Percentiles rank a stretch among this genome's conserved stretches.
Conservation (phyloP, 768 basidiomycete species). For the Russula sp. region DNA sequence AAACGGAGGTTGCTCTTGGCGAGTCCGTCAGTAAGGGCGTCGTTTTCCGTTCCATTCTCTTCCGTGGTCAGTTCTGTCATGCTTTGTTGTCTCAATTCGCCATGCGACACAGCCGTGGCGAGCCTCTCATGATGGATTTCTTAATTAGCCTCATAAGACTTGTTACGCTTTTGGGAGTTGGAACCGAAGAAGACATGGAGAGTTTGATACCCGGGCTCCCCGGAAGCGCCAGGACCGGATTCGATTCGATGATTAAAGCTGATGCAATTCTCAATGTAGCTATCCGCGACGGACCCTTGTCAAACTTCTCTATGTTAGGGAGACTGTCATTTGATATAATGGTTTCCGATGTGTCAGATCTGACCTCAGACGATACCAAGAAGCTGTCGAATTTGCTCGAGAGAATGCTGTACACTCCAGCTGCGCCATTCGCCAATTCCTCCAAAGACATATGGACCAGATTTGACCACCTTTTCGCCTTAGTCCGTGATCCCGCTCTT, state of each 20-base stretch:
- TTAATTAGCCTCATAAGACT: not conserved
- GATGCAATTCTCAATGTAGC: not conserved
- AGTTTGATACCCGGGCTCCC: too few relatives aligned
- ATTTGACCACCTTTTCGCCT: not conserved
- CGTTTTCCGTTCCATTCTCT: not conserved
- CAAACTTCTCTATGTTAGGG: not conserved
- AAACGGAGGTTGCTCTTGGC: not conserved
- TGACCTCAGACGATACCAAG: not conserved
- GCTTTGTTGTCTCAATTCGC: not conserved
- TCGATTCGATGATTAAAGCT: not conserved
- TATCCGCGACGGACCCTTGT: slow-evolving; percentile 7
- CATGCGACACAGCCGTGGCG: not conserved
- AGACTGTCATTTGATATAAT: not conserved
- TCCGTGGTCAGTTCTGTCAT: not conserved
- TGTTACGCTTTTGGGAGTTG: not conserved
- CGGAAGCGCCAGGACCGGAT: not conserved
- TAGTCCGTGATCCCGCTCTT: not conserved
- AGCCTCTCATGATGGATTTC: not conserved
- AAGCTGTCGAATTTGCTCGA: not conserved
- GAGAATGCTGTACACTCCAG: not conserved
- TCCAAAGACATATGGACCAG: not conserved
- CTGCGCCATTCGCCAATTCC: not conserved
- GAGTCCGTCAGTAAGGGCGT: not conserved
- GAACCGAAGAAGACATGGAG: not conserved
- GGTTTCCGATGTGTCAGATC: not conserved